These are phyloP conservation scores for Podospora sp. DNA, from an alignment of 495 filamentous ascomycete genomes.

Conservation along the genomic window DNA sequence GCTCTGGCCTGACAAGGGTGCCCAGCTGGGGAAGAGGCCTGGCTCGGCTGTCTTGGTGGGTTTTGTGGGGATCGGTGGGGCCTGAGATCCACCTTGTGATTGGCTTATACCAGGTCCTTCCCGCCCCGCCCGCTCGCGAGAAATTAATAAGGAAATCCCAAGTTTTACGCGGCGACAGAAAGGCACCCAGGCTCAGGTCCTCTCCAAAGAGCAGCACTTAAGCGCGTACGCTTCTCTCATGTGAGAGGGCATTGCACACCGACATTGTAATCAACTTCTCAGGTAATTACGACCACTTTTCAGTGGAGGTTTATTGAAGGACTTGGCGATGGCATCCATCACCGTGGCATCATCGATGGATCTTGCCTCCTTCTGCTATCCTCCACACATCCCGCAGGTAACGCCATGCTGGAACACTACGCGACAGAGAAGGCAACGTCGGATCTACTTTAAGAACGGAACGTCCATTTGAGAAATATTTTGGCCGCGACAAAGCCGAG, in stretches of 20 bases:
- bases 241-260: too few relatives aligned
- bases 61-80: conserved; percentile 11
- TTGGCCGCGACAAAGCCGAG: neutral
- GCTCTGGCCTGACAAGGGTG: neutral
- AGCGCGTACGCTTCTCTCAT: too few relatives aligned
- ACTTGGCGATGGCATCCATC: neutral
- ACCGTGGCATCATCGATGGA: neutral
- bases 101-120: conserved; percentile 9
- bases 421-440: neutral
- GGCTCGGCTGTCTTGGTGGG: neutral
- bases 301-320: too few relatives aligned
- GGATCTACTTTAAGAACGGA: neutral
- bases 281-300: too few relatives aligned
- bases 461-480: neutral
- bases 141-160: conserved; percentile 18
- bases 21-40: neutral
- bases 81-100: neutral
- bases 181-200: too few relatives aligned
- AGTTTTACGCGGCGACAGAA: neutral
- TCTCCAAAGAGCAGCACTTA: too few relatives aligned
- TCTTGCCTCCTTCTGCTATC: neutral
- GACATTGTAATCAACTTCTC: too few relatives aligned
- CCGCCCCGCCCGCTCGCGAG: conserved; percentile 8
- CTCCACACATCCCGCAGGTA: neutral
- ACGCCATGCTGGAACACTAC: neutral